A percentile compares a stretch with the other conserved stretches of the same genome.
phyloP scores from a whole-genome alignment of 257 asterid species.

The Solanum chilense region DNA sequence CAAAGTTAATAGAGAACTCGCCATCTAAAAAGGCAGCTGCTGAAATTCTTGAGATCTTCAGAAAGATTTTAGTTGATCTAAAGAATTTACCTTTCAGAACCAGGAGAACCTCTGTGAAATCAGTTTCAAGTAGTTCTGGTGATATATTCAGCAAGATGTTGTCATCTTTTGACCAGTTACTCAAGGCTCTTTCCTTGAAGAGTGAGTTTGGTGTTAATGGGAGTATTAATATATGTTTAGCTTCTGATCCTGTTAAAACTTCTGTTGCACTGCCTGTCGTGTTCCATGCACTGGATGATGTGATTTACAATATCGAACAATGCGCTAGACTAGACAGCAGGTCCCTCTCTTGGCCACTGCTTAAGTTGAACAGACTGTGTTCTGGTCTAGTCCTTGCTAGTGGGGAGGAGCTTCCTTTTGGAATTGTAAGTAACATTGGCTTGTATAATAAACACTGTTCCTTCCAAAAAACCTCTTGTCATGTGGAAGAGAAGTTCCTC shows the following conservation, averaged over 20 bases:
- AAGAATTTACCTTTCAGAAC: slow-evolving; percentile 62
- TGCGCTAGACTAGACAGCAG: slow-evolving; percentile 35
- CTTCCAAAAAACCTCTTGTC: background rate
- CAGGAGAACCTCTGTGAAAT: slow-evolving; percentile 52
- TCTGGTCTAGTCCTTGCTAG: slow-evolving; percentile 85
- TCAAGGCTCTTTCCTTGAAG: slow-evolving; percentile 75
- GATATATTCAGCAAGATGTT: slow-evolving; percentile 18
- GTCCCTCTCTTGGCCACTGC: slow-evolving; percentile 72
- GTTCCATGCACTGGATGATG: slow-evolving; percentile 84
- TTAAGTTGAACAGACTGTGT: slow-evolving; percentile 71
- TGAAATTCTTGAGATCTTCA: slow-evolving; percentile 40
- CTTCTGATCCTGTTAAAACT: slow-evolving; percentile 74
- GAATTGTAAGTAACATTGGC: slow-evolving; percentile 52
- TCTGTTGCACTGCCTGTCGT: slow-evolving; percentile 74
- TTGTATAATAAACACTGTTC: background rate
- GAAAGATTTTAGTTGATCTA: slow-evolving; percentile 42
- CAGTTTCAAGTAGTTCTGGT: slow-evolving; percentile 19
- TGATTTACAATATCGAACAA: slow-evolving; percentile 34
- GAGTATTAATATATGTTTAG: slow-evolving; percentile 38
- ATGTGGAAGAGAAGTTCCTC: background rate
- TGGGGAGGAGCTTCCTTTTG: slow-evolving; percentile 98
- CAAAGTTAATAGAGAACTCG: slow-evolving; percentile 39
- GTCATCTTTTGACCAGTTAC: slow-evolving; percentile 25
- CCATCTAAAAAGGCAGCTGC: slow-evolving; percentile 33
- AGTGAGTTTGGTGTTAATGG: slow-evolving; percentile 31